Conservation (phyloP, 1,284 basidiomycete genomes). For the Heterobasidion occidentale region DNA sequence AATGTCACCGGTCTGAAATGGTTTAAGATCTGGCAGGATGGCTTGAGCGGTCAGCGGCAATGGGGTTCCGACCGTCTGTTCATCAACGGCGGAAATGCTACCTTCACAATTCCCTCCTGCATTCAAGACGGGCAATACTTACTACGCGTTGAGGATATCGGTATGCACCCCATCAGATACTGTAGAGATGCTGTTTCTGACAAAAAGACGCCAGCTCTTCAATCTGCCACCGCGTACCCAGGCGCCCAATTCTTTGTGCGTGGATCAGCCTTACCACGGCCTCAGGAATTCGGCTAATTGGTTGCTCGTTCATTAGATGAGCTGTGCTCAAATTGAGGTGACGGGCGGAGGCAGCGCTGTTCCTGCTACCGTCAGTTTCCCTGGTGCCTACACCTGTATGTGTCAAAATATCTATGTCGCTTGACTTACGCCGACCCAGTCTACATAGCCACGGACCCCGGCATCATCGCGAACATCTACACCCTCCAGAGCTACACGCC, state of each 20-base stretch:
- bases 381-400: slow-evolving; percentile 13
- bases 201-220: slow-evolving; percentile 17
- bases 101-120: slow-evolving; percentile 28
- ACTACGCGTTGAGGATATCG: slow-evolving; percentile 14
- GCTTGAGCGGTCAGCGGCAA: slow-evolving; percentile 15
- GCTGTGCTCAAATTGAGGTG: slow-evolving; percentile 30
- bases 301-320: slow-evolving; percentile 15
- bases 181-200: background rate
- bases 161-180: slow-evolving; percentile 1
- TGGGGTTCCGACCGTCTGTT: slow-evolving; percentile 36
- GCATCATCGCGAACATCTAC: slow-evolving; percentile 21
- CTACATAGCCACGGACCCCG: slow-evolving; percentile 22
- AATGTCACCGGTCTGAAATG: slow-evolving; percentile 44
- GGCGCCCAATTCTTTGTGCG: slow-evolving; percentile 21
- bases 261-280: background rate
- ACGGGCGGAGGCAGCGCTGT: slow-evolving; percentile 24
- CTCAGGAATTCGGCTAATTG: background rate
- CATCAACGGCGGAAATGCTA: slow-evolving; percentile 31
- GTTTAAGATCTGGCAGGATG: slow-evolving; percentile 45
- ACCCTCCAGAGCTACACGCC: slow-evolving; percentile 13
- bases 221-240: slow-evolving; percentile 19
- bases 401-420: slow-evolving; percentile 4
- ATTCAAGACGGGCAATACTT: slow-evolving; percentile 16
- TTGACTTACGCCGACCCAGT: slow-evolving; percentile 10
- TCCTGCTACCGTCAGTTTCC: slow-evolving; percentile 26